These are phyloP conservation scores for Sonneratia alba DNA, from an alignment of 345 rosid species.

Conservation along the genomic window DNA sequence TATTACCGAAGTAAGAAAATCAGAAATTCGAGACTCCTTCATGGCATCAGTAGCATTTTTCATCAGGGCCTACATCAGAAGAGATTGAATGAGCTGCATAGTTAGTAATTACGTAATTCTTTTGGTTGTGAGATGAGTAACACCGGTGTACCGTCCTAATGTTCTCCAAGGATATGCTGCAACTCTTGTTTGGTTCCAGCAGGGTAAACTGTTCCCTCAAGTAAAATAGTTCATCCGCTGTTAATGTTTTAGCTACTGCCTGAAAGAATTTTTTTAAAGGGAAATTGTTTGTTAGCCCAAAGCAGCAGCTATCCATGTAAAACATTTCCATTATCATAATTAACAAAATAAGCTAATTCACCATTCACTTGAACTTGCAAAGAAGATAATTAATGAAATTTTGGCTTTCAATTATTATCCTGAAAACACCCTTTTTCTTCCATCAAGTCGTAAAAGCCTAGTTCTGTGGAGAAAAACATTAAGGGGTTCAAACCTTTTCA, in stretches of 20 bases:
- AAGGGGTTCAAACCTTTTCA: not conserved
- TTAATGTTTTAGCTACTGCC: conserved; percentile 84
- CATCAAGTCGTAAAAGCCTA: too few relatives aligned
- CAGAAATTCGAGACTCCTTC: conserved; percentile 74
- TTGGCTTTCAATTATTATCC: not conserved
- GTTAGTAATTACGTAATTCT: conserved; percentile 2
- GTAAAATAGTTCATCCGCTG: conserved; percentile 51
- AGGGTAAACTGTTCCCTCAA: conserved; percentile 66
- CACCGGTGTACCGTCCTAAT: conserved; percentile 43
- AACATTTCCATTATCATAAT: not conserved
- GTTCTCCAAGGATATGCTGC: conserved; percentile 58
- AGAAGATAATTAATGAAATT: not conserved
- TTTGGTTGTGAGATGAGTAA: not conserved
- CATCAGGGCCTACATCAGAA: conserved; percentile 50
- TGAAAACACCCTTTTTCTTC: not conserved
- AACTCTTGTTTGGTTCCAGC: conserved; percentile 59
- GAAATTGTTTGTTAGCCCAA: not conserved
- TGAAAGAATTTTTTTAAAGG: conserved; percentile 8
- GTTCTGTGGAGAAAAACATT: not conserved
- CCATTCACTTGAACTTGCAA: not conserved
- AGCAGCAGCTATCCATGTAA: not conserved
- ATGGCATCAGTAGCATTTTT: conserved; percentile 82
- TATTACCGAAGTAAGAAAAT: conserved; percentile 60
- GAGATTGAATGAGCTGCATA: conserved; percentile 10
- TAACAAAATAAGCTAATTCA: not conserved